Percentiles rank a stretch among this genome's conserved stretches.
These are phyloP conservation scores for Quercus tomentella DNA, from an alignment of 331 rosid species.

Conservation along the genomic window DNA sequence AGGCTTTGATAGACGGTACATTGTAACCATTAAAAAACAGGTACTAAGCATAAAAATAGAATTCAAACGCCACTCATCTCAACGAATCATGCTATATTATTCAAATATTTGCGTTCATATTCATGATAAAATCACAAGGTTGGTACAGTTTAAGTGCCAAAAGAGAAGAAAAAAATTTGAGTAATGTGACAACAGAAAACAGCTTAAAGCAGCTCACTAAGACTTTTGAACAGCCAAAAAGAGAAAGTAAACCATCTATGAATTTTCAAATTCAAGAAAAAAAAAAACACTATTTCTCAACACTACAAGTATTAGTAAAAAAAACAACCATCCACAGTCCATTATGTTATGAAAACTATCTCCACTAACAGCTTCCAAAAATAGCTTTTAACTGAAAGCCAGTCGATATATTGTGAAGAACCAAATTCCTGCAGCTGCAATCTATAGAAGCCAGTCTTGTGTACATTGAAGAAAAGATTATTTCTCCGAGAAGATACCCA, in stretches of 20 bases:
- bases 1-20: conserved; percentile 15
- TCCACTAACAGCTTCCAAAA: conserved; percentile 49
- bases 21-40: background rate
- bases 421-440: conserved; percentile 47
- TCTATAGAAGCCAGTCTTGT: conserved; percentile 44
- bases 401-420: conserved; percentile 36
- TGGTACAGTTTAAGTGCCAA: background rate
- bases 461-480: conserved; percentile 37
- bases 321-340: conserved; percentile 29
- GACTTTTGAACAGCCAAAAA: background rate
- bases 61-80: background rate
- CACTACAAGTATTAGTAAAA: conserved; percentile 40
- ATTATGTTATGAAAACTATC: conserved; percentile 41
- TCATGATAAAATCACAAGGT: background rate
- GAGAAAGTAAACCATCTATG: background rate
- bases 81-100: background rate
- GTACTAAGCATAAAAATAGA: background rate
- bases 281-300: conserved; percentile 36
- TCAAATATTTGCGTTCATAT: background rate
- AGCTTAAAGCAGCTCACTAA: background rate
- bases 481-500: conserved; percentile 35
- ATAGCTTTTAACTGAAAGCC: conserved; percentile 32
- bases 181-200: background rate
- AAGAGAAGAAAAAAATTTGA: background rate
- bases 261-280: conserved; percentile 9